Evolutionary conservation across 176 grass and related monocot species (phyloP), one percentile per base, ranked within the genome.

Genomic region (Bolboschoenus planiculmis): DNA sequence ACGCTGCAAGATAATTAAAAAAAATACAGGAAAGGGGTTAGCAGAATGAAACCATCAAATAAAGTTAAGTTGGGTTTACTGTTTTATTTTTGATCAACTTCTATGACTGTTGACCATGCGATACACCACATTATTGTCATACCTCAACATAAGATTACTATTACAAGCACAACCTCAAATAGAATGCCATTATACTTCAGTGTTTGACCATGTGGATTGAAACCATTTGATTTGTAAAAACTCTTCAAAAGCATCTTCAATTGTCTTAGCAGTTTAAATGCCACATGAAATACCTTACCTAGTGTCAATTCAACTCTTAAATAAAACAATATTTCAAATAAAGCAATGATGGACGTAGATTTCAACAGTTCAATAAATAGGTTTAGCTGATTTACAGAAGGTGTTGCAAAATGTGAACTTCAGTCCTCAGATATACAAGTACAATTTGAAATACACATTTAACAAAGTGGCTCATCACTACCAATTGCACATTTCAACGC

Each of bases 1-100:
- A 71, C 93, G 79, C 92, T 99, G 84, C 75, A 93, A 9, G 83
- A 76, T 59, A 58, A 85, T 76, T 33, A 18, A 81, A 83, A 37
- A 43, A 48, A 29, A 70, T 29, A 30, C 63, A 82, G 31, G 57
- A 85, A 53, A 76, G 1, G 76, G 71, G 6, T 65, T 64, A 27
- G 66, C 18, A 70, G 24, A 59, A 55, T 84, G 3, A 61, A 61
- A 81, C 47, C 16, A 30, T 11, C 78, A 79, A 18, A 56, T 73
- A 21, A 66, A 21, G 20, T 70, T 42, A 73, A 46, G 10, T 72
- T 44, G 3, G 9, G 37, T 21, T 40, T 43, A 36, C 36, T 71
- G 16, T 43, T 43, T 36, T 43, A 71, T 13, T 43, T 42, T 35
- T 4, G 14, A 8, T n/a, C 18, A 7, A 42, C 20, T 42, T 71